Base-by-base conservation (phyloP, 768 basidiomycete species). In the Termitomyces sp. region DNA sequence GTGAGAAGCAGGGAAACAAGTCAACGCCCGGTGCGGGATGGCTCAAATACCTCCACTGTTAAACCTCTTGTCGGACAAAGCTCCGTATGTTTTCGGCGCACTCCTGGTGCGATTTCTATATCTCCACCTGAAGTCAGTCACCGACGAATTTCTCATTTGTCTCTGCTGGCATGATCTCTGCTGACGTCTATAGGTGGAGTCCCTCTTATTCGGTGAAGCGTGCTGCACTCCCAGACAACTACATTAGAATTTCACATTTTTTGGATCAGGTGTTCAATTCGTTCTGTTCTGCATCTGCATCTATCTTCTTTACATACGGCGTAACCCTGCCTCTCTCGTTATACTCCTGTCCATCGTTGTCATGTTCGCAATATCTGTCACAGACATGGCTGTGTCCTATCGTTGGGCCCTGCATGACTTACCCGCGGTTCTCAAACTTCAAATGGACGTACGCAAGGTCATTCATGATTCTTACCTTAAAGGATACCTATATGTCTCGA, bases 301-400 rank as follows among this genome's bases (percentile, higher is more conserved):
- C 40, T 70, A 62, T 58, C 67, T 73, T n/a, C 68, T 75, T 28
- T 54, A 66, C 35, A 63, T 58, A 46, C 56, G 64, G 28, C 59
- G 65, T 47, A 64, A 64, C 28, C 45, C 53, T 0, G 55, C 65
- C 1, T 71, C 70, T 49, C 60, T 67, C 57, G 55, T 70, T 45
- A 59, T 74, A 28, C 58, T 73, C 37, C 17, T 66, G 28, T 66
- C 65, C 41, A 68, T 71, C 38, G 51, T 67, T n/a, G 38, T 64
- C 46, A 75, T 75, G 72, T 74, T 73, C 55, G 48, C 59, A 0
- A 60, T 74, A 34, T 69, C 74, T 14, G 67, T 70, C 0, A 64
- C 67, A 14, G 70, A 73, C 41, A 69, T 73, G 8, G 56, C 60
- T 3, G 65, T 73, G 47, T 74, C 71, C 11, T 68, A 65, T 24